Evolutionary conservation across 2,329 filamentous ascomycete species (phyloP).

Genomic region (Aspergillus floridensis): DNA sequence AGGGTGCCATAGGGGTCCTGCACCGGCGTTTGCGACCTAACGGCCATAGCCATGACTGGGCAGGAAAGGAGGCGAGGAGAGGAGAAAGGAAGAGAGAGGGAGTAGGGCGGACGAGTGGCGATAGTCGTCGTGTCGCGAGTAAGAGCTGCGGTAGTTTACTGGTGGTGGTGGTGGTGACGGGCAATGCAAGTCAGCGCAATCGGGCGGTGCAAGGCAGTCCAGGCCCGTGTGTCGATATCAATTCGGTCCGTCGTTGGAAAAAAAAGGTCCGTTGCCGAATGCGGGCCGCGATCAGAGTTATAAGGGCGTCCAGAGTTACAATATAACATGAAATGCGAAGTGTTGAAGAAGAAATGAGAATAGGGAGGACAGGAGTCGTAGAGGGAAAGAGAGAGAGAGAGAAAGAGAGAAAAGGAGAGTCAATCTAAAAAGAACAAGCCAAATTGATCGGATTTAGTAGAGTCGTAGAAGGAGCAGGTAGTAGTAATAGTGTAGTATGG

Average conservation of each 20-base stretch:
- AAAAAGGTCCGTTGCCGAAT: conserved; percentile 1
- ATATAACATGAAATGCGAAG: conserved; percentile 4
- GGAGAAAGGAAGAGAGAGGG: conserved; percentile 7
- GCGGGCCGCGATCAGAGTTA: conserved; percentile 11
- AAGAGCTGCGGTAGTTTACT: neutral
- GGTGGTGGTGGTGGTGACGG: neutral
- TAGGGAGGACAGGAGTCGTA: conserved; percentile 2
- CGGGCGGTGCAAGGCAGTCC: conserved; percentile 16
- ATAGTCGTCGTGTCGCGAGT: neutral
- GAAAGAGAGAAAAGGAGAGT: conserved; percentile 8
- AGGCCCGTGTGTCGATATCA: conserved; percentile 16
- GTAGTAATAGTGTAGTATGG: conserved; percentile 1
- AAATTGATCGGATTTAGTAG: conserved; percentile 2
- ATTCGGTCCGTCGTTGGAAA: conserved; percentile 8
- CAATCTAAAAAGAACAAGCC: conserved; percentile 6
- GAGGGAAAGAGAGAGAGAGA: conserved; percentile 3
- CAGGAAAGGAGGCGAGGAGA: conserved; percentile 20
- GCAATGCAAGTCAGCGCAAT: conserved; percentile 5
- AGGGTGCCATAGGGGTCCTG: conserved; percentile 38
- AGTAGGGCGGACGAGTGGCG: conserved; percentile 7
- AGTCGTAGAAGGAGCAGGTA: conserved; percentile 1
- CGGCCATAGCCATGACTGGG: conserved; percentile 37
- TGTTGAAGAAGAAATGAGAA: conserved; percentile 8
- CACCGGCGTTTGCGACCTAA: conserved; percentile 39
- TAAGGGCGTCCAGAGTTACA: conserved; percentile 3